These are phyloP conservation scores for Pseudozyma hubeiensis DNA, from an alignment of 1,284 basidiomycete genomes.

Conservation along the genomic window DNA sequence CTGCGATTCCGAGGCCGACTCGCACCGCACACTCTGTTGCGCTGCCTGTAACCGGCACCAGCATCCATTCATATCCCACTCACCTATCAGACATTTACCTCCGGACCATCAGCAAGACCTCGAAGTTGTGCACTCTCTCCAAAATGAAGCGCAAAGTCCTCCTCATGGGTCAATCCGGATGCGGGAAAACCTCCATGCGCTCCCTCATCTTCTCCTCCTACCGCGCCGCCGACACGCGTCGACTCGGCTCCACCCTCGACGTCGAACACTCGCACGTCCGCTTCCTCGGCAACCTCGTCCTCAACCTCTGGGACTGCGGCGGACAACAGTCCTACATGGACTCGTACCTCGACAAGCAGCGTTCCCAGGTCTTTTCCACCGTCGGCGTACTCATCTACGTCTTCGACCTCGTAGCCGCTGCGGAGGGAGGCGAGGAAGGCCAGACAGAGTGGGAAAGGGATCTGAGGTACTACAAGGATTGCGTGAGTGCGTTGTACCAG, in stretches of 20 bases:
- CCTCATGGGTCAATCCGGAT: constrained; percentile 70
- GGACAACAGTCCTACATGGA: constrained; percentile 99
- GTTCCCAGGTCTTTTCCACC: constrained; percentile 90
- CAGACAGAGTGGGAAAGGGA: constrained; percentile 72
- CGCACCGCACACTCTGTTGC: too few relatives aligned
- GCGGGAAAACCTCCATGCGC: constrained; percentile 90
- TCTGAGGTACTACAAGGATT: constrained; percentile 64
- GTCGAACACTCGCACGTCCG: constrained; percentile 97
- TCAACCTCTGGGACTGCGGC: constrained; percentile 96
- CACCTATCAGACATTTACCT: too few relatives aligned
- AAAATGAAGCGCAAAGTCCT: constrained; percentile 60
- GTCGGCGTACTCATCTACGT: constrained; percentile 98
- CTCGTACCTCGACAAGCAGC: constrained; percentile 89
- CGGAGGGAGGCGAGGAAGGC: constrained; percentile 54
- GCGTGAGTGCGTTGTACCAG: constrained; percentile 57
- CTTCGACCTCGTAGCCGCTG: constrained; percentile 79
- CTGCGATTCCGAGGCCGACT: too few relatives aligned
- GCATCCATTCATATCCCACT: too few relatives aligned
- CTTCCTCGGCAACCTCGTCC: constrained; percentile 92
- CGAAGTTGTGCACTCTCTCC: neutral
- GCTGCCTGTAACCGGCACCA: too few relatives aligned
- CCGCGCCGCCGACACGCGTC: constrained; percentile 87
- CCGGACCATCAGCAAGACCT: too few relatives aligned
- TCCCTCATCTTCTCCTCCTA: constrained; percentile 98
- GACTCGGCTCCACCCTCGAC: constrained; percentile 95